These are phyloP conservation scores for Phytopythium cucurbitacearum DNA, from an alignment of 352 stramenopile species.

Conservation along the genomic window DNA sequence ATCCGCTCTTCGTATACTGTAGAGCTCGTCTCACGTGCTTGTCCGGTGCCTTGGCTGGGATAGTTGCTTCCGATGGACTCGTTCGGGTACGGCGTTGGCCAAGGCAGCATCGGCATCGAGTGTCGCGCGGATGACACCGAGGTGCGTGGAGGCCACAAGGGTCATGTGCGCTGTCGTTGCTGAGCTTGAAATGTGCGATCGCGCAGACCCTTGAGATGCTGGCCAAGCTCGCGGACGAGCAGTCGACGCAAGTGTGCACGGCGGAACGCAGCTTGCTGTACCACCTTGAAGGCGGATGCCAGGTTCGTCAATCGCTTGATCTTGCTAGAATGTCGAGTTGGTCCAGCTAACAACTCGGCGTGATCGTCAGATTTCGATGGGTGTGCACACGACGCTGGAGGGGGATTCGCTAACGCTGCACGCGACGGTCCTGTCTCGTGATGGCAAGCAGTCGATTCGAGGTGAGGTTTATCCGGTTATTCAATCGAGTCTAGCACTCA, in stretches of 20 bases:
- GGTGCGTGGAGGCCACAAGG: too few species aligned
- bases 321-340: too few species aligned
- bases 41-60: neutral
- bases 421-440: slow-evolving; percentile 64
- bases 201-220: slow-evolving; percentile 65
- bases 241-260: slow-evolving; percentile 73
- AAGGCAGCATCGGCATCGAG: slow-evolving; percentile 86
- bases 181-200: too few species aligned
- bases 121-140: slow-evolving; percentile 64
- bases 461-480: slow-evolving; percentile 19
- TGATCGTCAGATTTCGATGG: slow-evolving; percentile 65
- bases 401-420: slow-evolving; percentile 62
- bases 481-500: neutral
- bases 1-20: too few species aligned
- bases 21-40: neutral
- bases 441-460: slow-evolving; percentile 53
- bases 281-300: slow-evolving; percentile 79
- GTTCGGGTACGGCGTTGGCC: slow-evolving; percentile 81
- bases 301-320: slow-evolving; percentile 26
- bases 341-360: too few species aligned
- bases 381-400: slow-evolving; percentile 65
- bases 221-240: slow-evolving; percentile 67
- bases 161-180: too few species aligned
- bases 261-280: slow-evolving; percentile 82
- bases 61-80: slow-evolving; percentile 56